Base-by-base conservation (phyloP, 2,329 filamentous ascomycete genomes). In the Alternaria dauci region DNA sequence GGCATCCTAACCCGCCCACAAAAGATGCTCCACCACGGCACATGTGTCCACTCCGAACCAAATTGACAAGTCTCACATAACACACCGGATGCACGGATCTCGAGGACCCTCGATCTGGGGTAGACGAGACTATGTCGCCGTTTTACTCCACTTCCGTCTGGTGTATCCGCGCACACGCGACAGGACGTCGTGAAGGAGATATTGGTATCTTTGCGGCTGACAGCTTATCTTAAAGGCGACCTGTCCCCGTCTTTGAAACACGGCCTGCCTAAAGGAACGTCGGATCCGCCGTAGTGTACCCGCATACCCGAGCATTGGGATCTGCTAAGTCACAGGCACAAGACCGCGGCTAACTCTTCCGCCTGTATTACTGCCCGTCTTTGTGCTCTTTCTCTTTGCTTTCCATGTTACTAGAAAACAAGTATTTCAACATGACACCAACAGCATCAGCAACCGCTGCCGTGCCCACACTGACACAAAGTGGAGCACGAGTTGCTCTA, bases 401-500 rank as follows among this genome's bases (percentile, higher is more conserved):
- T 30, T 16, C 28, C 30, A 48, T 52, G 34, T 46, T 52, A 52
- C 48, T 57, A 28, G 47, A 41, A 51, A 39, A 60, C 42, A 16
- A 41, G 34, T 39, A 64, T 34, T 39, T 41, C 30, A 61, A 42
- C 12, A 70, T 71, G 66, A 41, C 66, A 36, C 58, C 62, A 26
- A 63, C 46, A 39, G 51, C 63, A 32, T 62, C 57, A 48, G 61
- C 66, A 20, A 64, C 63, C 36, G 58, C 63, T 8, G 61, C 58
- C 5, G 59, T 66, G 18, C 73, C 73, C 30, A 76, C 71, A 28
- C 70, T 78, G 50, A 74, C 73, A 14, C 72, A 73, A 52, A 59
- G 63, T 30, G 74, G 74, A 18, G 76, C 75, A 32, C 63, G 69
- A 25, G 55, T 66, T n/a, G 74, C 73, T 28, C 58, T 73, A 6